These are phyloP conservation scores for Plasmodium yoelii DNA, from an alignment of 169 alveolate species.

Conservation along the genomic window DNA sequence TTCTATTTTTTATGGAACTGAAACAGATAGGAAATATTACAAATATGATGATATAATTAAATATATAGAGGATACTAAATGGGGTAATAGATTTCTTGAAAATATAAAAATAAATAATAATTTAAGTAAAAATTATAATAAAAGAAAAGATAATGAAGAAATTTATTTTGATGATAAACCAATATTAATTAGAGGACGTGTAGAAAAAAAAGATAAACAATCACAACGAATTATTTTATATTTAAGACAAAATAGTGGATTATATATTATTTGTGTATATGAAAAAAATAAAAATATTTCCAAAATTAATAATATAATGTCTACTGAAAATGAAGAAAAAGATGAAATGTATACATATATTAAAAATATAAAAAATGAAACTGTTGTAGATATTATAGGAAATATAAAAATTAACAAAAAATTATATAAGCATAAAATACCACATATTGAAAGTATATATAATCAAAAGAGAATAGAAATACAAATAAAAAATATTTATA, in stretches of 20 bases:
- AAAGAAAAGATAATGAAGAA: neutral
- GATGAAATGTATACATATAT: slow-evolving; percentile 34
- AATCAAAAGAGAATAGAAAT: slow-evolving; percentile 34
- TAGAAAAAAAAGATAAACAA: slow-evolving; percentile 32
- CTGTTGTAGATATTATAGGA: slow-evolving; percentile 36
- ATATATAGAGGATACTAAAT: neutral
- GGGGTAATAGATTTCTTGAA: neutral
- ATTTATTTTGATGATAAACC: neutral
- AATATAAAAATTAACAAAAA: slow-evolving; percentile 27
- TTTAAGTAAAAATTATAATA: too few species aligned
- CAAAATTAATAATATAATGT: too few species aligned
- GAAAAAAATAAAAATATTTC: slow-evolving; percentile 4
- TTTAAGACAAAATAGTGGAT: slow-evolving; percentile 25
- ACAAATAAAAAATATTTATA: neutral
- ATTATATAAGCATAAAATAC: slow-evolving; percentile 1
- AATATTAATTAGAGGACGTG: slow-evolving; percentile 27
- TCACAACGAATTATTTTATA: slow-evolving; percentile 49
- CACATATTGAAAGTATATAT: slow-evolving; percentile 34
- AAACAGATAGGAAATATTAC: neutral
- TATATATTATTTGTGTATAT: slow-evolving; percentile 41
- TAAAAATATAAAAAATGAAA: slow-evolving; percentile 55
- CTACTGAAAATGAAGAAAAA: neutral
- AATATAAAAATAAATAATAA: neutral
- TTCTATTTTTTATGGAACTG: slow-evolving; percentile 40
- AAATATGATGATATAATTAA: slow-evolving; percentile 15